These are phyloP conservation scores for Aspergillus nanangensis DNA, from an alignment of 495 filamentous ascomycete genomes.

Conservation along the genomic window DNA sequence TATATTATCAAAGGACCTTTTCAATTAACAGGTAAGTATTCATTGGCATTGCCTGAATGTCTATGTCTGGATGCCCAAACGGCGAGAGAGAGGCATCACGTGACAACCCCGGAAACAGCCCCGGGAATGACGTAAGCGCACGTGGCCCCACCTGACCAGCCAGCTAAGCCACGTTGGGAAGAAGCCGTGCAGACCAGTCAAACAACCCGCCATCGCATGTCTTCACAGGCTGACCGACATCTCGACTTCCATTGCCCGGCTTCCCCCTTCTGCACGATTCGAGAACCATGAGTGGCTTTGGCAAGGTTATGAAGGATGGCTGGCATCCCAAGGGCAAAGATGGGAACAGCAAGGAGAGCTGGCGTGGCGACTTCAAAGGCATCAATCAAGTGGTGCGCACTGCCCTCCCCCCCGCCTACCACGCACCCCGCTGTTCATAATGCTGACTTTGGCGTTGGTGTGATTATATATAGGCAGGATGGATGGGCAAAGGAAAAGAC, in stretches of 20 bases:
- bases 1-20: no score
- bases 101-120: background rate
- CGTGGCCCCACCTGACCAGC: background rate
- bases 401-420: background rate
- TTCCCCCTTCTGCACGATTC: background rate
- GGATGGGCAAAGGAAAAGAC: slow-evolving; percentile 53
- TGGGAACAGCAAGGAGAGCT: slow-evolving; percentile 51
- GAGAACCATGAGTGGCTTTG: slow-evolving; percentile 44
- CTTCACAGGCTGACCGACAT: background rate
- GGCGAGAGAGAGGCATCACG: no score
- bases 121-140: background rate
- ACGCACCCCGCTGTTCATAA: slow-evolving; percentile 1
- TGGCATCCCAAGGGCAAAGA: slow-evolving; percentile 57
- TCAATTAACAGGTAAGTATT: no score
- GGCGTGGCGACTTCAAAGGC: slow-evolving; percentile 56
- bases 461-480: slow-evolving; percentile 47
- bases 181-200: no score
- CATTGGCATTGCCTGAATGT: no score
- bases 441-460: background rate
- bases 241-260: background rate
- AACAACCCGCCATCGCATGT: background rate
- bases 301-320: slow-evolving; percentile 49
- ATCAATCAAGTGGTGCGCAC: slow-evolving; percentile 53
- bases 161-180: background rate
- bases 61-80: no score